Conservation (phyloP, 164 flowering plant species). For the Vitis labrusca region DNA sequence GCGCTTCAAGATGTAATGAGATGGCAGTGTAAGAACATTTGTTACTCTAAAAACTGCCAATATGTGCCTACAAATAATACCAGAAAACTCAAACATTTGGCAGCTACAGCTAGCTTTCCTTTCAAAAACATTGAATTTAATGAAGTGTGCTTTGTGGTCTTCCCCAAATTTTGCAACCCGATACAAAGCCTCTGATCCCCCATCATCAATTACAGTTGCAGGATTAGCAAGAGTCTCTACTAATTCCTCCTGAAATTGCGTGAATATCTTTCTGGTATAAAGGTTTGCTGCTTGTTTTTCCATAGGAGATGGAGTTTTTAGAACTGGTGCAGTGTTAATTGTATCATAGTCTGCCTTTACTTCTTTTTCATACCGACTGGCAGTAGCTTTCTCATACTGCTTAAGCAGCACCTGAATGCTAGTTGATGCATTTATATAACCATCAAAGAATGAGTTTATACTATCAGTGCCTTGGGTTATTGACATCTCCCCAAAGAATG, state of each 20-base stretch:
- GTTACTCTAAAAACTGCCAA: constrained; percentile 51
- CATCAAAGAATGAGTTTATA: constrained; percentile 44
- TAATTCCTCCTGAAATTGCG: constrained; percentile 54
- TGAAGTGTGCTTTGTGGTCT: constrained; percentile 39
- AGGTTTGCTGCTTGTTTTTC: constrained; percentile 57
- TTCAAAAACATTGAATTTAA: constrained; percentile 37
- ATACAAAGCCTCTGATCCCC: constrained; percentile 27
- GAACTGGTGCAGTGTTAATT: constrained; percentile 32
- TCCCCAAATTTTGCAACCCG: constrained; percentile 59
- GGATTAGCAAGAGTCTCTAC: constrained; percentile 54
- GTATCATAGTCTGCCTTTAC: constrained; percentile 58
- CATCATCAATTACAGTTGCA: constrained; percentile 42
- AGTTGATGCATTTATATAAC: constrained; percentile 46
- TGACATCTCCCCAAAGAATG: constrained; percentile 54
- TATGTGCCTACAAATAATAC: constrained; percentile 54
- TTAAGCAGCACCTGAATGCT: constrained; percentile 41
- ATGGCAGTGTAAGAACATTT: constrained; percentile 53
- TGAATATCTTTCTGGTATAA: constrained; percentile 46
- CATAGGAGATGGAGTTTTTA: constrained; percentile 66
- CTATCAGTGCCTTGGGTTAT: constrained; percentile 27
- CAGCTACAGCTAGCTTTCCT: constrained; percentile 58
- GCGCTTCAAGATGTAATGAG: constrained; percentile 48
- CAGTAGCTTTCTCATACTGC: constrained; percentile 58
- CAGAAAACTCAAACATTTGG: constrained; percentile 59
- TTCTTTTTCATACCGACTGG: constrained; percentile 52